Base-by-base conservation (phyloP, 192 early-diverging fungal species). In the Chytriomyces sp. region DNA sequence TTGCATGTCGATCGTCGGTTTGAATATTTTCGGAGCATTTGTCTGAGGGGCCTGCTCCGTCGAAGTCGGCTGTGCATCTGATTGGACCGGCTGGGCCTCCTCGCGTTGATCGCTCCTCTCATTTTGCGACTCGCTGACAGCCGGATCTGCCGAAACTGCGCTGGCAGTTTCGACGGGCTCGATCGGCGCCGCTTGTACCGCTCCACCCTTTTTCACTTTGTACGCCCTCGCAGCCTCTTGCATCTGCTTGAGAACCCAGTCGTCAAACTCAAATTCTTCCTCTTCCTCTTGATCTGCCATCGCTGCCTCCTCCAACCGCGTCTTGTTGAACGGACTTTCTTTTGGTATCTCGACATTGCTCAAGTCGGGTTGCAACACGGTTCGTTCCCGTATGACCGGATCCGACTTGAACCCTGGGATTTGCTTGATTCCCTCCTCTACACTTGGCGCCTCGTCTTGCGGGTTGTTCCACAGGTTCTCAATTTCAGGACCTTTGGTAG, bases 191-290 rank as follows among this genome's bases (percentile, higher is more conserved):
- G 25, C 62, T 41, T 31, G 34, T 5, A 36, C 26, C 3, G 63
- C 52, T 22, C 33, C 25, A 6, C 39, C 41, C 34, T 55, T 68
- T 39, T 68, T 53, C 30, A 32, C 19, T 32, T 39, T 7, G 34
- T 68, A 56, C 34, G 17, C 65, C 33, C 55, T 52, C 65, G 65
- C 65, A 17, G 65, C 65, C 33, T 68, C 65, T 32, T 68, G 65
- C 65, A 68, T 68, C 28, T 31, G 34, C 65, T 68, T 68, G 14
- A 68, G 28, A 1, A 68, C 65, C 65, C 65, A 68, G 10, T 5
- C 44, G 36, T 68, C 65, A 30, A 68, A 68, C n/a, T 7, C 65
- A 8, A 39, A 31, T 32, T 68, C 65, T 14, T 68, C 65, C 8
- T 52, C 44, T 4, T 34, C 14, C 19, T 53, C 49, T 0, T 52